phyloP scores from a whole-genome alignment of 2,329 filamentous ascomycete genomes.

The Drechslerella dactyloides region DNA sequence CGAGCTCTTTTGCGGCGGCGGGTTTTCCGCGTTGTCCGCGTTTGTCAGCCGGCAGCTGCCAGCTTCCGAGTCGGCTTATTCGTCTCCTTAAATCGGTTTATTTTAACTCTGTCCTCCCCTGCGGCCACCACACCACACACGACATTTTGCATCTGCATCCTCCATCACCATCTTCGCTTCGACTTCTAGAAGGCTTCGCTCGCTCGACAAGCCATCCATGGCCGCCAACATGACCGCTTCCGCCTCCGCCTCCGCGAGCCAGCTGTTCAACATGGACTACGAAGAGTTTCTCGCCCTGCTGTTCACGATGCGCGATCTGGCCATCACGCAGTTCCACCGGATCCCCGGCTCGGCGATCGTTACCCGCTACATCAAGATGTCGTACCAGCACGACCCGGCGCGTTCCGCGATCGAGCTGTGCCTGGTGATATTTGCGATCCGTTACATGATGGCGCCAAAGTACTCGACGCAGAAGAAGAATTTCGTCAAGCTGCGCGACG shows the following conservation, averaged over 20 bases:
- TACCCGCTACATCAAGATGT: constrained; percentile 92
- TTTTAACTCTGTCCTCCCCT: too few relatives aligned
- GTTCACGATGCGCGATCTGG: constrained; percentile 64
- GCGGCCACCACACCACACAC: too few relatives aligned
- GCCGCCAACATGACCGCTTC: constrained; percentile 41
- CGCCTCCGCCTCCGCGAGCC: constrained; percentile 16
- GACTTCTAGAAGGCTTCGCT: too few relatives aligned
- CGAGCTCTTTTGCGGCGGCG: neutral
- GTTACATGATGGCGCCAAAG: constrained; percentile 87
- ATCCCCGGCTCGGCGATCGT: constrained; percentile 93
- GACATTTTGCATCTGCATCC: constrained; percentile 10
- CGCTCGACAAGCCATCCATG: constrained; percentile 19
- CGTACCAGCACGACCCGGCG: constrained; percentile 95
- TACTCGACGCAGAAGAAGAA: constrained; percentile 92
- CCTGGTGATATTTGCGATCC: constrained; percentile 91
- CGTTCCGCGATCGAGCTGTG: constrained; percentile 92
- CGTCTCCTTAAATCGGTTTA: neutral
- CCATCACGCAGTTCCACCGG: constrained; percentile 76
- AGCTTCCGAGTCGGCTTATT: neutral
- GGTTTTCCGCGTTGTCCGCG: neutral
- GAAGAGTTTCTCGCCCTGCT: constrained; percentile 65
- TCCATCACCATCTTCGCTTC: constrained; percentile 8
- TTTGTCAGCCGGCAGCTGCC: neutral
- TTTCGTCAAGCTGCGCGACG: constrained; percentile 85
- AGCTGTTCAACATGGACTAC: constrained; percentile 62